Evolutionary conservation across 139 green algal species (phyloP).

Genomic region (Nannochloris sp.): DNA sequence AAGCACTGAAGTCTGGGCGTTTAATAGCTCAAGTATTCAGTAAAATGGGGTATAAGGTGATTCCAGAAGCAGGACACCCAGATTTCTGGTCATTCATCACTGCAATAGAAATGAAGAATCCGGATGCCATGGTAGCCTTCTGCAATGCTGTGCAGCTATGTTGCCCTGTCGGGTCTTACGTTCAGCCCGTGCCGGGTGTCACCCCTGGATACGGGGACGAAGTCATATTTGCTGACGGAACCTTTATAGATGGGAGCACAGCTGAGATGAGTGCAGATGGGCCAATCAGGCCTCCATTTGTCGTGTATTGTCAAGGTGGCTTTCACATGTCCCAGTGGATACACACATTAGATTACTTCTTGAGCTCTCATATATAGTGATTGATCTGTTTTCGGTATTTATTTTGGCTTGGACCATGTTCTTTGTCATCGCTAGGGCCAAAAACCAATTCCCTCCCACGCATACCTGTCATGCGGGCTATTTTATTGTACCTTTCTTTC

Average conservation of each 20-base stretch:
- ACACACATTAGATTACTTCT: conserved; percentile 16
- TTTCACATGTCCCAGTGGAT: conserved; percentile 90
- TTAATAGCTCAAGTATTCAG: conserved; percentile 66
- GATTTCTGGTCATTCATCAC: conserved; percentile 72
- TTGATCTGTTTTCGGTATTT: background rate
- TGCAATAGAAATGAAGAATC: conserved; percentile 61
- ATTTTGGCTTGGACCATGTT: conserved; percentile 31
- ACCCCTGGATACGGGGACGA: conserved; percentile 85
- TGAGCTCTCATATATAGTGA: background rate
- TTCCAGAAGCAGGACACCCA: conserved; percentile 29
- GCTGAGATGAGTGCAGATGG: conserved; percentile 86
- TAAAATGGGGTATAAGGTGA: conserved; percentile 44
- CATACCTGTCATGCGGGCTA: background rate
- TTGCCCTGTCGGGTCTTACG: conserved; percentile 82
- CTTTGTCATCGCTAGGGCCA: conserved; percentile 6
- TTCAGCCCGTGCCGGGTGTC: conserved; percentile 66
- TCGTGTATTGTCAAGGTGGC: conserved; percentile 83
- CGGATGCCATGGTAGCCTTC: conserved; percentile 69
- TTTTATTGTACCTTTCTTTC: background rate
- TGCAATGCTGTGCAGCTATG: conserved; percentile 68
- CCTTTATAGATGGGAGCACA: conserved; percentile 90
- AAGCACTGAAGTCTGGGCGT: conserved; percentile 84
- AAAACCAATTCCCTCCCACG: background rate
- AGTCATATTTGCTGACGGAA: conserved; percentile 93
- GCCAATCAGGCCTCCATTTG: conserved; percentile 77